Evolutionary conservation across 257 asterid genomes (phyloP), one percentile per base, ranked within the genome.

Genomic region (Solanum sejunctum): DNA sequence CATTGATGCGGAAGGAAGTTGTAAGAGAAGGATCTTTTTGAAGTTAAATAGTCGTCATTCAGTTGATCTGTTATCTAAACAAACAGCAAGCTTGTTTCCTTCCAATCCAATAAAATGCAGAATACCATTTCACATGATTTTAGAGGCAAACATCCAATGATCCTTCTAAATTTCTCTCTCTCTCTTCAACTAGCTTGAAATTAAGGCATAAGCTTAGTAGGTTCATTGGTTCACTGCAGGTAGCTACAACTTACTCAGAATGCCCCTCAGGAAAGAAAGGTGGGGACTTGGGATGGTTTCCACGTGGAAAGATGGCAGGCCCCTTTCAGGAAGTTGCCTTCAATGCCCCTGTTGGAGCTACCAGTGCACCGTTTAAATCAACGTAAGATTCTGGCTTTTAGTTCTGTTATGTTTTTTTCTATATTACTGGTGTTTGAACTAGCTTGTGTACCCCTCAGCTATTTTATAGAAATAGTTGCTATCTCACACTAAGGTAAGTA

Each of bases 321-420:
- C 99, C 99, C 2, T 97, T 97, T 91, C 99, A 97, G 93, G 99
- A 97, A 84, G 99, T 97, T 85, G 99, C 99, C 28, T 97, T 97
- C 84, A 93, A 88, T 92, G 93, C 99, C 23, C 90, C 92, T 21
- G 91, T 97, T 66, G 99, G 99, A 63, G 96, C 81, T 71, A 94
- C 98, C 66, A 93, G 98, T 75, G 94, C 98, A 57, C 99, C 99
- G 0, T 95, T 95, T 60, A 97, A 97, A 88, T 97, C 99, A 28
- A 95, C 99, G 98, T 97, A 83, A 28, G 97, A 80, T 86, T 86
- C 77, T 88, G 26, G 45, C 17, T 73, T 85, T 87, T 56, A 57
- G 20, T 66, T 61, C 49, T 58, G 67, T 70, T 83, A 85, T 86
- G 32, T 49, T 28, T 70, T 15, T 28, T 4, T 66, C 72, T 17